Evolutionary conservation across 768 basidiomycete species (phyloP).

Genomic region (Tubosaeta sp.): DNA sequence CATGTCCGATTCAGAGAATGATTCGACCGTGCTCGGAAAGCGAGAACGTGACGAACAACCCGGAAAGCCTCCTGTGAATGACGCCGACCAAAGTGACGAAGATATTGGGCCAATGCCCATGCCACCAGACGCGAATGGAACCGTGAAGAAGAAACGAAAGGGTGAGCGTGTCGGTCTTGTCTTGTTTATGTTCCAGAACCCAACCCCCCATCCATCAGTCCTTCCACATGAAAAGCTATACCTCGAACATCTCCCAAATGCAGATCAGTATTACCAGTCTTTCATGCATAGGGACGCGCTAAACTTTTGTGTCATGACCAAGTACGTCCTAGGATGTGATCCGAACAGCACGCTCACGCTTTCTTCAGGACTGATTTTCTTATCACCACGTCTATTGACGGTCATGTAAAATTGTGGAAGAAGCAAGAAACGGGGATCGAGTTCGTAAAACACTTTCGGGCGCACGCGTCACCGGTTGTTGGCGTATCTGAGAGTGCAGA

Average conservation of each 20-base stretch:
- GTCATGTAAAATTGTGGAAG: constrained; percentile 98
- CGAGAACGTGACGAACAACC: constrained; percentile 41
- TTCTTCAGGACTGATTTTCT: constrained; percentile 79
- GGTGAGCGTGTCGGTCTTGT: constrained; percentile 41
- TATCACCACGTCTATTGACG: constrained; percentile 92
- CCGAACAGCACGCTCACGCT: constrained; percentile 4
- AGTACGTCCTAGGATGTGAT: constrained; percentile 42
- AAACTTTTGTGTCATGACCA: constrained; percentile 86
- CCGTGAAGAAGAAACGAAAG: constrained; percentile 77
- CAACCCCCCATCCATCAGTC: constrained; percentile 45
- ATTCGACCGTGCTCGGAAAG: constrained; percentile 60
- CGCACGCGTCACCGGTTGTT: constrained; percentile 76
- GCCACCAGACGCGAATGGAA: constrained; percentile 35
- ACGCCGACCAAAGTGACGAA: constrained; percentile 55
- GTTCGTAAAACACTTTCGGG: constrained; percentile 97
- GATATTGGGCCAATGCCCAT: constrained; percentile 91
- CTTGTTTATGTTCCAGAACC: neutral
- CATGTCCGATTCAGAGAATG: constrained; percentile 47
- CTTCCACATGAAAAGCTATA: constrained; percentile 91
- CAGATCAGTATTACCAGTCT: constrained; percentile 93
- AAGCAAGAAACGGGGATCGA: constrained; percentile 95
- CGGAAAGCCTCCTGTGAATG: constrained; percentile 14
- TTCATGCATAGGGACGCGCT: constrained; percentile 97
- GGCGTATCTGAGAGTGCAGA: constrained; percentile 86
- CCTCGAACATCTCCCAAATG: constrained; percentile 85